phyloP scores from a whole-genome alignment of 2,329 filamentous ascomycete species.

The Aspergillus pseudoterreus region DNA sequence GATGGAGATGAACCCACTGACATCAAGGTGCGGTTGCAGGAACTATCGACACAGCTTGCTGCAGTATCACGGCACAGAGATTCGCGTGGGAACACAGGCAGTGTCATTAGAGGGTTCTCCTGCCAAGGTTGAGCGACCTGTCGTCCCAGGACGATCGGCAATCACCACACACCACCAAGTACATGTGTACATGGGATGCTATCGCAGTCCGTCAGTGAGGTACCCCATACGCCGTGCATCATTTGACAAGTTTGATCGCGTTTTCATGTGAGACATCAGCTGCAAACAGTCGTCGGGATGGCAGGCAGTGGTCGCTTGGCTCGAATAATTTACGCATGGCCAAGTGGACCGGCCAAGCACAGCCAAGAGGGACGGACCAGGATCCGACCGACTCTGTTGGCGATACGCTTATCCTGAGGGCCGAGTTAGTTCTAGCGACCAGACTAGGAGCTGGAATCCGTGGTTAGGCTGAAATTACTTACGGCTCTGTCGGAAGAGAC shows the following conservation, averaged over 20 bases:
- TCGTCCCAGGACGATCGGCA: background rate
- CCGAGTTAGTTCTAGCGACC: conserved; percentile 8
- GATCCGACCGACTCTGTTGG: conserved; percentile 27
- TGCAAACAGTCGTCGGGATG: conserved; percentile 12
- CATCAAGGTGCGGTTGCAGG: background rate
- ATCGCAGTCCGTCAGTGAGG: too few species aligned
- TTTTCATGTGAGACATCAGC: conserved; percentile 27
- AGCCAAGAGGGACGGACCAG: conserved; percentile 22
- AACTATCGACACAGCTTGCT: conserved; percentile 3
- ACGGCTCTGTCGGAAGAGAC: conserved; percentile 1
- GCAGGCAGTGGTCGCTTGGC: conserved; percentile 1
- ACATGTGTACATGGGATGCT: background rate
- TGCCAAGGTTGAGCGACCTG: background rate
- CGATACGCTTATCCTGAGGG: conserved; percentile 31
- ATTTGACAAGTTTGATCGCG: too few species aligned
- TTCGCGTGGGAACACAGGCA: background rate
- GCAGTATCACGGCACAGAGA: background rate
- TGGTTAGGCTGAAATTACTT: background rate
- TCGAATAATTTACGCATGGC: conserved; percentile 9
- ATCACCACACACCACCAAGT: background rate
- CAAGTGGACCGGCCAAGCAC: conserved; percentile 16
- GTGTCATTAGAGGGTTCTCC: background rate
- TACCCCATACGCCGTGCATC: too few species aligned
- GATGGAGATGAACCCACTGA: background rate
- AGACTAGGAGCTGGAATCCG: background rate